Evolutionary conservation across 306 rosid species (phyloP).

Genomic region (Abrus pulchellus): DNA sequence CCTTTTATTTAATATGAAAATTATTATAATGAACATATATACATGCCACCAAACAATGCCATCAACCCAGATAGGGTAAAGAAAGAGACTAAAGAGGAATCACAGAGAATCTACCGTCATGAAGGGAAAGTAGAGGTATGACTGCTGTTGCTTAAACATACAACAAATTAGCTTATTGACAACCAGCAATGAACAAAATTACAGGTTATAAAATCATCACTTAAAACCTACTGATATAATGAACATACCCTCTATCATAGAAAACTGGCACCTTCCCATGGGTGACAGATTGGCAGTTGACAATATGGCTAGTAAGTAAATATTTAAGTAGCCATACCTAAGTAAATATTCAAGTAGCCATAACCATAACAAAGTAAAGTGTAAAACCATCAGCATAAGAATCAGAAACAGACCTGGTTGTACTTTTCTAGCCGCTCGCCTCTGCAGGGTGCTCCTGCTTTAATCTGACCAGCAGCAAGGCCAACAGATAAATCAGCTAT

Average conservation of each 20-base stretch:
- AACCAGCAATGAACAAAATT: slow-evolving; percentile 4
- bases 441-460: slow-evolving; percentile 99
- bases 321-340: slow-evolving; percentile 13
- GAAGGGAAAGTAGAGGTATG: not conserved
- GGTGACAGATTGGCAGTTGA: not conserved
- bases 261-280: slow-evolving; percentile 11
- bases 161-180: slow-evolving; percentile 8
- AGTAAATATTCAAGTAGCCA: slow-evolving; percentile 32
- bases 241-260: not conserved
- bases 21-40: not conserved
- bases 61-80: not conserved
- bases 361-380: slow-evolving; percentile 5
- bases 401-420: slow-evolving; percentile 75
- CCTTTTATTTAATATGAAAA: not conserved
- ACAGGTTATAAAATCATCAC: slow-evolving; percentile 1
- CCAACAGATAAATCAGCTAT: slow-evolving; percentile 97
- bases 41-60: not conserved
- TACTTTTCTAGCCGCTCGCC: slow-evolving; percentile 96
- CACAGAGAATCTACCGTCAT: not conserved
- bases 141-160: not conserved
- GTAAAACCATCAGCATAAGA: slow-evolving; percentile 44
- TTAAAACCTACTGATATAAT: not conserved
- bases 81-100: not conserved
- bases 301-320: slow-evolving; percentile 11
- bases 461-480: slow-evolving; percentile 85